Conservation (phyloP, 352 stramenopile species). For the Globisporangium abappressorium region DNA sequence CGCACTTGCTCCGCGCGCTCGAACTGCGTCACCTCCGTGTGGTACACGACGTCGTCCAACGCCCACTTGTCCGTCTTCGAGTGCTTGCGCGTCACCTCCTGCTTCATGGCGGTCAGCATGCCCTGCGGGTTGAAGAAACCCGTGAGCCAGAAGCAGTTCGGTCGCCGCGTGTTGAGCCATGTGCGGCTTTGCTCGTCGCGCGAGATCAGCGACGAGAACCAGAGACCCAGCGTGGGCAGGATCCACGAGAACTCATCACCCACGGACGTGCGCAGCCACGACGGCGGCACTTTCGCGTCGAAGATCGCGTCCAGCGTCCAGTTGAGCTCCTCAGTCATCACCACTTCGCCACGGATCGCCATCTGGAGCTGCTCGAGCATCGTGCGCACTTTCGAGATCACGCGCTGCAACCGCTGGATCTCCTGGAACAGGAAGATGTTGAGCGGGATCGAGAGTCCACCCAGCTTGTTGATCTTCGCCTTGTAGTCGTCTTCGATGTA, state of each 20-base stretch:
- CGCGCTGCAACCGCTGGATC: conserved; percentile 95
- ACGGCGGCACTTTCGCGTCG: conserved; percentile 93
- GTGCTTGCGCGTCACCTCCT: conserved; percentile 97
- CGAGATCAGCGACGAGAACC: conserved; percentile 96
- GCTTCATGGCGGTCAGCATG: conserved; percentile 98
- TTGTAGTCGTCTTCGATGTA: conserved; percentile 99
- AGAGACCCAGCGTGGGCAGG: conserved; percentile 93
- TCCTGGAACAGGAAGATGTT: conserved; percentile 99
- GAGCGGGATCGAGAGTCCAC: conserved; percentile 94
- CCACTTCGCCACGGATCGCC: conserved; percentile 97
- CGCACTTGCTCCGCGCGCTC: conserved; percentile 91
- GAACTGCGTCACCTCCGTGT: conserved; percentile 95
- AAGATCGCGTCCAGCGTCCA: conserved; percentile 95
- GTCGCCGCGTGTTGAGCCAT: conserved; percentile 94
- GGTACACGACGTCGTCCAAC: conserved; percentile 97
- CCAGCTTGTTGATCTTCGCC: conserved; percentile 95
- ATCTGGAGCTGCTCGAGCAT: conserved; percentile 96
- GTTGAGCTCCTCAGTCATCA: conserved; percentile 97
- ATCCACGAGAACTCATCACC: conserved; percentile 99
- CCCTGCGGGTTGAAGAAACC: conserved; percentile 98
- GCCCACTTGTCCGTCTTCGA: conserved; percentile 96
- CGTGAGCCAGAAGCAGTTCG: conserved; percentile 96
- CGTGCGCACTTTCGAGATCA: conserved; percentile 95
- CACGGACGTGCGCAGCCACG: conserved; percentile 95
- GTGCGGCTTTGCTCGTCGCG: conserved; percentile 94